Conservation (phyloP, 306 rosid genomes). For the Arachis stenosperma region DNA sequence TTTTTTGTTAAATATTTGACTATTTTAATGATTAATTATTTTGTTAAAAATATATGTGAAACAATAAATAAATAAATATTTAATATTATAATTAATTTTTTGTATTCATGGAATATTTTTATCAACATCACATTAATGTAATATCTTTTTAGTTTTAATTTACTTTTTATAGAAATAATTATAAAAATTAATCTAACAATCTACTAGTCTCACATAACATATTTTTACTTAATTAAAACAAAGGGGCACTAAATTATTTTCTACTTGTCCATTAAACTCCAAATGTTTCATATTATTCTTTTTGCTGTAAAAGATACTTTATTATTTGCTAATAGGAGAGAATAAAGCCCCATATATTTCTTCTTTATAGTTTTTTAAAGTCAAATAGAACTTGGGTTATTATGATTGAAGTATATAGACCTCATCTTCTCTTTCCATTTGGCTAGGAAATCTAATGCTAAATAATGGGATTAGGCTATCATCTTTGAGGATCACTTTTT, state of each 20-base stretch:
- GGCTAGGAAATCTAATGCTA: background rate
- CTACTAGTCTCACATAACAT: too few relatives aligned
- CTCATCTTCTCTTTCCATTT: background rate
- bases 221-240: too few relatives aligned
- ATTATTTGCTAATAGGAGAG: constrained; percentile 1
- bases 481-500: background rate
- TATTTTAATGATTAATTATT: too few relatives aligned
- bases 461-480: constrained; percentile 19
- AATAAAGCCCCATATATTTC: constrained; percentile 9
- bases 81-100: too few relatives aligned
- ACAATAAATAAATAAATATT: too few relatives aligned
- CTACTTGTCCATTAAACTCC: background rate
- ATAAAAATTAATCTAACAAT: too few relatives aligned
- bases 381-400: background rate
- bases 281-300: background rate
- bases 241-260: background rate
- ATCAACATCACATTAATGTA: too few relatives aligned
- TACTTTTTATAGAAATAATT: too few relatives aligned
- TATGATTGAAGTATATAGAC: background rate
- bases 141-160: too few relatives aligned
- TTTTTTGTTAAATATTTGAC: too few relatives aligned
- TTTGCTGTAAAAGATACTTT: background rate
- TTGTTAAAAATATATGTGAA: too few relatives aligned
- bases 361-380: background rate
- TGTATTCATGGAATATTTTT: too few relatives aligned